Evolutionary conservation across 2,329 filamentous ascomycete genomes (phyloP), one percentile per base, ranked within the genome.

Genomic region (Trichoderma arundinaceum): DNA sequence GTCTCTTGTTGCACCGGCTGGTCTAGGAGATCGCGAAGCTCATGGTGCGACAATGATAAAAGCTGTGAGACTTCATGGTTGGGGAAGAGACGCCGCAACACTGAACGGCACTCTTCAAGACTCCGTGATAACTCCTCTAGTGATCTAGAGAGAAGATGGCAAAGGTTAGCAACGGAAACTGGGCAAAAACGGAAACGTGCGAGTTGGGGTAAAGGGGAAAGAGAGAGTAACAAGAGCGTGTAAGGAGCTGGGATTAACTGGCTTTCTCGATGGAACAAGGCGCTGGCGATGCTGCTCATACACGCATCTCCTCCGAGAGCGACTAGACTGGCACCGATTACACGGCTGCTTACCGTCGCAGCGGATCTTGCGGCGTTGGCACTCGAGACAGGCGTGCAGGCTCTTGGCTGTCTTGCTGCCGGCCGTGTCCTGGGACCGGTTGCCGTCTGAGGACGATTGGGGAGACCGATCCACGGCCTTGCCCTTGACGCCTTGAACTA

Each of bases 281-380:
- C 90, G 82, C 75, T 92, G 90, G 15, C 90, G 85, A 69, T 92
- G 91, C 78, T 94, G 92, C 70, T 92, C 90, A 76, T 94, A 94
- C 72, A 89, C 88, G 74, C 92, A 94, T 63, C 87, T 83, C 75
- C 93, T 91, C 4, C 90, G 89, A 68, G 91, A 90, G 65, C 92
- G 88, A 74, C 92, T 94, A 76, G 91, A 93, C 66, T 91, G 85
- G 75, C 92, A 95, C 74, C 93, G 91, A 43, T 91, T 90, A 74
- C 92, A 95, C 10, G 92, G 92, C 73, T 92, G 89, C 70, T 89
- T 86, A 63, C 92, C 92, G 79, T 94, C 91, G 74, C 92, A 95
- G 69, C 92, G 89, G 65, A 94, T 94, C 77, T 94, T 95, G 68
- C 91, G 86, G 70, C 91, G 84, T 74, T 92, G 89, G 79, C 91